Conservation (phyloP, 164 flowering plant genomes). For the Buxus sempervirens region DNA sequence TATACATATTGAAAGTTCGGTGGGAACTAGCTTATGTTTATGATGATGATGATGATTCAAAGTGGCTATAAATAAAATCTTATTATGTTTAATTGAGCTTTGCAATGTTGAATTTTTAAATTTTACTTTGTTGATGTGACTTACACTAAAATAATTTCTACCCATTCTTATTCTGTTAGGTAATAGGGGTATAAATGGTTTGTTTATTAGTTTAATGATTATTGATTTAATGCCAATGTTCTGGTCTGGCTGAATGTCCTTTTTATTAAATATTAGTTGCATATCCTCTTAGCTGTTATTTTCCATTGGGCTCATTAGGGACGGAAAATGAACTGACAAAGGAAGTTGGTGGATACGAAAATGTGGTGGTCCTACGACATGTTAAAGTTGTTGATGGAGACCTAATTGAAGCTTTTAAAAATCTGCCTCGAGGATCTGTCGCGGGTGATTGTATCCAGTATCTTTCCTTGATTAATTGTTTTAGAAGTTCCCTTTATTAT, state of each 20-base stretch:
- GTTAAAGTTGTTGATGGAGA: slow-evolving; percentile 78
- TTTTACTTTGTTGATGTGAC: neutral
- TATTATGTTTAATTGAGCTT: too few relatives aligned
- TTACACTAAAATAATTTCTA: neutral
- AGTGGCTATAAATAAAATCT: neutral
- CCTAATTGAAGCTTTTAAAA: slow-evolving; percentile 47
- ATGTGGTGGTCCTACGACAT: slow-evolving; percentile 59
- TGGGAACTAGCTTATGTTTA: too few relatives aligned
- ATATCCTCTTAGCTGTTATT: neutral
- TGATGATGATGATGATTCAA: too few relatives aligned
- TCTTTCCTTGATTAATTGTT: neutral
- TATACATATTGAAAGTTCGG: too few relatives aligned
- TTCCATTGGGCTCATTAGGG: slow-evolving; percentile 39
- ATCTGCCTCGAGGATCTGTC: slow-evolving; percentile 72
- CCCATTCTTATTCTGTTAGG: neutral
- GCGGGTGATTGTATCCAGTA: slow-evolving; percentile 90
- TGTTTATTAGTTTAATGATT: neutral
- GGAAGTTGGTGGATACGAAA: slow-evolving; percentile 94
- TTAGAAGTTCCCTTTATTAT: neutral
- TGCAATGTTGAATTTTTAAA: too few relatives aligned
- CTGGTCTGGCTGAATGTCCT: neutral
- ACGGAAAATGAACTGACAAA: slow-evolving; percentile 75
- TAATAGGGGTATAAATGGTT: neutral
- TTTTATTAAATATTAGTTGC: neutral
- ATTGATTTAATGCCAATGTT: neutral